These are phyloP conservation scores for Globisporangium cystogenes DNA, from an alignment of 352 stramenopile genomes.

Conservation along the genomic window DNA sequence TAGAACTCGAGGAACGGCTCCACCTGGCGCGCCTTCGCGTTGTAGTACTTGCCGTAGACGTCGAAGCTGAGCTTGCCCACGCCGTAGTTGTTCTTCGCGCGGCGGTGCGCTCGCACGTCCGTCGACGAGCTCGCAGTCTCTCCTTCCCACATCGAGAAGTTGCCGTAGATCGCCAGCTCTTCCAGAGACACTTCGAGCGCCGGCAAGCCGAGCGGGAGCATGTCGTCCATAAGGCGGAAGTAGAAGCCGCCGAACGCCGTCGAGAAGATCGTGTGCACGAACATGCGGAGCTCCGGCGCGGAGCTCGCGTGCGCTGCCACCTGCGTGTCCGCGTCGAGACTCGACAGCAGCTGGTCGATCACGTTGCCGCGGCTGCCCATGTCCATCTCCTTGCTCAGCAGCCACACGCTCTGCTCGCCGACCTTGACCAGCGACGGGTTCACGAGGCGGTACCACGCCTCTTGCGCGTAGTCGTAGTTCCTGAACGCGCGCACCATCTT, in stretches of 20 bases:
- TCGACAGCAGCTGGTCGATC: slow-evolving; percentile 76
- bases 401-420: slow-evolving; percentile 58
- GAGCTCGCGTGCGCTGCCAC: neutral
- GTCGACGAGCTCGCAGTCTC: slow-evolving; percentile 15
- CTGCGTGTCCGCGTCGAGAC: slow-evolving; percentile 26
- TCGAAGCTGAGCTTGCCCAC: slow-evolving; percentile 74
- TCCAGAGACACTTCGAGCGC: slow-evolving; percentile 77
- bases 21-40: slow-evolving; percentile 58
- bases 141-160: slow-evolving; percentile 69
- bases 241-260: slow-evolving; percentile 87
- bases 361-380: slow-evolving; percentile 69
- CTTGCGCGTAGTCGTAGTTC: slow-evolving; percentile 85
- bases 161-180: slow-evolving; percentile 69
- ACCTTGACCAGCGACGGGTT: slow-evolving; percentile 70
- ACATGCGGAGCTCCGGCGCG: slow-evolving; percentile 37
- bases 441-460: slow-evolving; percentile 78
- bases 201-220: slow-evolving; percentile 61
- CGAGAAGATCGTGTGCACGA: slow-evolving; percentile 71
- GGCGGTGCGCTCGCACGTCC: slow-evolving; percentile 35
- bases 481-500: slow-evolving; percentile 86
- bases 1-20: slow-evolving; percentile 88
- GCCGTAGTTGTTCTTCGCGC: slow-evolving; percentile 60
- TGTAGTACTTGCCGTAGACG: slow-evolving; percentile 89
- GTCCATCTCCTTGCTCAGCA: slow-evolving; percentile 78
- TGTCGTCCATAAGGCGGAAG: slow-evolving; percentile 80